phyloP scores from a whole-genome alignment of 2,329 filamentous ascomycete genomes.

The Cladobotryum protrusum region DNA sequence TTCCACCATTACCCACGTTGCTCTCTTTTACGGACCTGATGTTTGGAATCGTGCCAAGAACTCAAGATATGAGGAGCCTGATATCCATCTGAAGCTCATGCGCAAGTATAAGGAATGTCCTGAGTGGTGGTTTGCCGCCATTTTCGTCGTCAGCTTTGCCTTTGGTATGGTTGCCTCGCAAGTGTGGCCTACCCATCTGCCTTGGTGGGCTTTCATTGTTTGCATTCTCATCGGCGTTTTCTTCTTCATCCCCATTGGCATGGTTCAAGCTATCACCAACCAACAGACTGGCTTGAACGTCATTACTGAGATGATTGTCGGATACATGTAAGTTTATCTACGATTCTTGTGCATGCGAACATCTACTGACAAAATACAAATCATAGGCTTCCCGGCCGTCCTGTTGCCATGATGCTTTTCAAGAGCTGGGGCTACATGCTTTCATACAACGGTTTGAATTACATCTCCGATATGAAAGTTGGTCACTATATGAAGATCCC shows the following conservation, averaged over 20 bases:
- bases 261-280: constrained; percentile 41
- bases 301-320: constrained; percentile 40
- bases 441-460: constrained; percentile 37
- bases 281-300: constrained; percentile 40
- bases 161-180: constrained; percentile 33
- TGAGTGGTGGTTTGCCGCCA: constrained; percentile 47
- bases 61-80: constrained; percentile 32
- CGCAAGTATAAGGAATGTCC: constrained; percentile 47
- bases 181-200: constrained; percentile 31
- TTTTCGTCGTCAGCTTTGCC: constrained; percentile 41
- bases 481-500: constrained; percentile 48
- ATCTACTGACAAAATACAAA: not conserved
- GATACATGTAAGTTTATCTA: constrained; percentile 30
- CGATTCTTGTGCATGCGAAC: not conserved
- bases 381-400: constrained; percentile 31
- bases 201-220: constrained; percentile 36
- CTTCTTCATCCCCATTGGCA: constrained; percentile 35
- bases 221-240: constrained; percentile 32
- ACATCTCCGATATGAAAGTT: constrained; percentile 42
- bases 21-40: constrained; percentile 45
- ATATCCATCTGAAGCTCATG: constrained; percentile 50
- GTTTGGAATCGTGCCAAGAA: constrained; percentile 29
- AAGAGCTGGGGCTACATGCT: constrained; percentile 40
- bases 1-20: constrained; percentile 44
- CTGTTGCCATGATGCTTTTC: constrained; percentile 43